These are phyloP conservation scores for Nannochloropsis oceanica DNA, from an alignment of 108 stramenopile genomes.

Conservation along the genomic window DNA sequence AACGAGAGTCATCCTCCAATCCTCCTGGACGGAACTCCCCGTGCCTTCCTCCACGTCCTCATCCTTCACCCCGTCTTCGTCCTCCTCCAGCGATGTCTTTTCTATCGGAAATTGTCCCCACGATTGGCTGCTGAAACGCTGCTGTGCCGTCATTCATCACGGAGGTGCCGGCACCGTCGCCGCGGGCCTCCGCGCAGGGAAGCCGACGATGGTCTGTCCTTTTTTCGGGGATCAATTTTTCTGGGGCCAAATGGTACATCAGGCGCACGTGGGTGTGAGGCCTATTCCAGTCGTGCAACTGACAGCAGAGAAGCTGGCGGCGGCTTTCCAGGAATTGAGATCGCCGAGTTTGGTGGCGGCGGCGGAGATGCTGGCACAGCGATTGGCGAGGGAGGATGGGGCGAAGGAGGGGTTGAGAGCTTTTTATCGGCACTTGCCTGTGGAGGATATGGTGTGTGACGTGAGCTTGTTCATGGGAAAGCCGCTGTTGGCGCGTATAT, in stretches of 20 bases:
- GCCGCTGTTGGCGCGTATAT: background rate
- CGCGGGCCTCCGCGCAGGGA: slow-evolving; percentile 12
- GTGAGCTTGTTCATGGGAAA: background rate
- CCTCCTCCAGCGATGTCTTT: background rate
- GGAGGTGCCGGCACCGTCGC: slow-evolving; percentile 27
- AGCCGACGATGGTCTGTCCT: slow-evolving; percentile 17
- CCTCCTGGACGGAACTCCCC: slow-evolving; percentile 3
- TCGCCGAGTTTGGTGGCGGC: background rate
- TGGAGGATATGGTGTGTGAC: slow-evolving; percentile 26
- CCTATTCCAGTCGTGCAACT: background rate
- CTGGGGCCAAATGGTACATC: slow-evolving; percentile 8
- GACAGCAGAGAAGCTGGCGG: background rate
- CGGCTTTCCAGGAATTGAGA: background rate
- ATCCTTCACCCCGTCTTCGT: background rate
- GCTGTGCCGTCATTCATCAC: slow-evolving; percentile 20
- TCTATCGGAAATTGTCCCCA: slow-evolving; percentile 1
- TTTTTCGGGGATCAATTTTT: slow-evolving; percentile 32
- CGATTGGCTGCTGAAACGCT: slow-evolving; percentile 11
- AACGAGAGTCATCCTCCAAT: background rate
- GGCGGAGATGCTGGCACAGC: background rate
- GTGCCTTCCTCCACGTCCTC: background rate
- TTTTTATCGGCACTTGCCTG: slow-evolving; percentile 19
- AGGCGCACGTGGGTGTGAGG: background rate
- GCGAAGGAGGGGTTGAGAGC: background rate
- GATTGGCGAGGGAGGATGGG: slow-evolving; percentile 3